These are phyloP conservation scores for Steccherinum ochraceum DNA, from an alignment of 768 basidiomycete genomes.

Conservation along the genomic window DNA sequence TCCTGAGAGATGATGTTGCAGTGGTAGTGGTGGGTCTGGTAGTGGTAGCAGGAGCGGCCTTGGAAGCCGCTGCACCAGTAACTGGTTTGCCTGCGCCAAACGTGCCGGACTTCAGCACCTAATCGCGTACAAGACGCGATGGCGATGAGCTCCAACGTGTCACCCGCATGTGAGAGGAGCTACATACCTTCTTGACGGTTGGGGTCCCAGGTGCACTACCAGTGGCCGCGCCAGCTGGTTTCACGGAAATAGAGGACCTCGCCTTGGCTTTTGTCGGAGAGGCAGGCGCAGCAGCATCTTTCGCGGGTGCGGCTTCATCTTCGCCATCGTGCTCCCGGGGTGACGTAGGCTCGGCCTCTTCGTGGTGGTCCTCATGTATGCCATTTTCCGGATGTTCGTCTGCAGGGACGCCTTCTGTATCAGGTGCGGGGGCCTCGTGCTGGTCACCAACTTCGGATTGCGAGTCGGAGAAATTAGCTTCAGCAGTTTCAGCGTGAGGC, in stretches of 20 bases:
- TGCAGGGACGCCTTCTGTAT: slow-evolving; percentile 13
- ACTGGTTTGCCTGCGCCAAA: slow-evolving; percentile 43
- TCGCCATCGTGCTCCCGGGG: slow-evolving; percentile 21
- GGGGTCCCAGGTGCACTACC: slow-evolving; percentile 43
- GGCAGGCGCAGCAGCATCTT: slow-evolving; percentile 8
- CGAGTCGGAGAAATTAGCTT: slow-evolving; percentile 16
- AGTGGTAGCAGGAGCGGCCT: slow-evolving; percentile 30
- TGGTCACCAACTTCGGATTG: slow-evolving; percentile 24
- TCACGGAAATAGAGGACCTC: slow-evolving; percentile 31
- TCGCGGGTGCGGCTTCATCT: slow-evolving; percentile 16
- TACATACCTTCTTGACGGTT: slow-evolving; percentile 62
- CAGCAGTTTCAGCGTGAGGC: slow-evolving; percentile 15
- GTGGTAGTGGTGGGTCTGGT: slow-evolving; percentile 34
- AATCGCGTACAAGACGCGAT: slow-evolving; percentile 20
- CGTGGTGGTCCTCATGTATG: slow-evolving; percentile 12
- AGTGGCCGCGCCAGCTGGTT: slow-evolving; percentile 38
- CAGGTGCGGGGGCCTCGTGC: slow-evolving; percentile 31
- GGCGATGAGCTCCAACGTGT: slow-evolving; percentile 15
- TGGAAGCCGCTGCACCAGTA: slow-evolving; percentile 25
- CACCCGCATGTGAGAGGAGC: slow-evolving; percentile 12
- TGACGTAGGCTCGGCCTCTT: slow-evolving; percentile 3
- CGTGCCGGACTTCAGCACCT: slow-evolving; percentile 64
- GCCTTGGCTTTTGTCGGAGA: slow-evolving; percentile 19
- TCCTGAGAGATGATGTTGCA: slow-evolving; percentile 29
- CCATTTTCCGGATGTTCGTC: slow-evolving; percentile 9